Evolutionary conservation across 108 stramenopile genomes (phyloP).

Genomic region (Nannochloropsis granulata): DNA sequence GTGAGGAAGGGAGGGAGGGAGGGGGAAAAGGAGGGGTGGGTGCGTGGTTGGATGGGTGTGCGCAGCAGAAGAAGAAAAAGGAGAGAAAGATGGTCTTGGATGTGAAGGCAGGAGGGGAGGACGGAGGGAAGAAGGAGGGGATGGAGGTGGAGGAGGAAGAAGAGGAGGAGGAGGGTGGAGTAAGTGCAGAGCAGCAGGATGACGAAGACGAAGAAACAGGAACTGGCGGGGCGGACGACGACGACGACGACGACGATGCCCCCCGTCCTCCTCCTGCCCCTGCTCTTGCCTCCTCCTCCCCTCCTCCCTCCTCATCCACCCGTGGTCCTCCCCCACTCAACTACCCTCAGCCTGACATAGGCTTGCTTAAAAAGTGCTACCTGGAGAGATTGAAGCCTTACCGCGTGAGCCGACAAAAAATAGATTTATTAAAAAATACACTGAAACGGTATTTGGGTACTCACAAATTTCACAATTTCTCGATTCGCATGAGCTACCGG

Average conservation of each 20-base stretch:
- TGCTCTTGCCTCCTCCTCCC: not conserved
- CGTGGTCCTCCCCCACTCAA: not conserved
- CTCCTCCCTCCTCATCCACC: not conserved
- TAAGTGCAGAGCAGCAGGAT: not conserved
- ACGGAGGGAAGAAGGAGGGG: conserved; percentile 10
- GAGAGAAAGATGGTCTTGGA: not conserved
- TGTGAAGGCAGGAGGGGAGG: not conserved
- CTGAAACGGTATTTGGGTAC: conserved; percentile 68
- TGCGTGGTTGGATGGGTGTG: not conserved
- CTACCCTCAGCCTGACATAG: not conserved
- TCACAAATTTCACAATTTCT: conserved; percentile 69
- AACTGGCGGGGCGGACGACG: conserved; percentile 4
- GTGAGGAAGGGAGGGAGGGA: too few species aligned
- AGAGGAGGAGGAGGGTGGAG: not conserved
- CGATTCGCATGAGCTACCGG: conserved; percentile 28
- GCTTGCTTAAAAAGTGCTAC: not conserved
- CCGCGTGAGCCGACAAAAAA: conserved; percentile 16
- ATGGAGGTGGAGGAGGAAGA: not conserved
- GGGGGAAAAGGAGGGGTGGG: conserved; percentile 11
- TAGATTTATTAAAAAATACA: conserved; percentile 42
- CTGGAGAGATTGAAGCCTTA: not conserved
- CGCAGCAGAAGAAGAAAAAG: not conserved
- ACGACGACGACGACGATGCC: conserved; percentile 6
- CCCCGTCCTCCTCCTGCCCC: not conserved
- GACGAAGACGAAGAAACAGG: not conserved